Evolutionary conservation across 495 filamentous ascomycete species (phyloP).

Genomic region (Aspergillus bertholletiae): DNA sequence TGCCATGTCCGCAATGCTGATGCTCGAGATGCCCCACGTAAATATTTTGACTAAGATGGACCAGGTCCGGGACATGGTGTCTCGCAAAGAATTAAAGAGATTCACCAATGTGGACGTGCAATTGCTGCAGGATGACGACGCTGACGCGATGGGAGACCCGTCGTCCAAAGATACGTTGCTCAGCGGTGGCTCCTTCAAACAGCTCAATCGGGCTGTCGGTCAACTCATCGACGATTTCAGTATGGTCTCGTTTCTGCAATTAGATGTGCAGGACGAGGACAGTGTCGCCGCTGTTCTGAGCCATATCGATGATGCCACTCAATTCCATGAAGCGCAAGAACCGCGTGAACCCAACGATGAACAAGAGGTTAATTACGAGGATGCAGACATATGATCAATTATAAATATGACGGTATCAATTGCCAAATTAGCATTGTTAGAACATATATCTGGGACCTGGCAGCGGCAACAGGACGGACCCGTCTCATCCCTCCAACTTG

Average conservation of each 20-base stretch:
- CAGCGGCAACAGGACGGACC: neutral
- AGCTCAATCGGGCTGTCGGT: conserved; percentile 80
- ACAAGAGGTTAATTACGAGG: conserved; percentile 63
- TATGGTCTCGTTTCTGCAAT: conserved; percentile 90
- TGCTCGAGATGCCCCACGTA: conserved; percentile 93
- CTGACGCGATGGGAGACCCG: conserved; percentile 47
- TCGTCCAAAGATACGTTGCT: conserved; percentile 62
- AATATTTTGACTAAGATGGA: conserved; percentile 98
- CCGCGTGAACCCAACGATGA: conserved; percentile 81
- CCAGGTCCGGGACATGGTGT: conserved; percentile 78
- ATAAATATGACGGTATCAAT: neutral
- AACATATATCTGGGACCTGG: neutral
- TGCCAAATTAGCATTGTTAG: neutral
- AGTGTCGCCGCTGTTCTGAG: conserved; percentile 88
- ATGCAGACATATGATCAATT: conserved; percentile 33
- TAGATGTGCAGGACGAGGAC: conserved; percentile 90
- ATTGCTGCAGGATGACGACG: conserved; percentile 66
- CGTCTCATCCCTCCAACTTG: neutral
- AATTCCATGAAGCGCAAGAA: conserved; percentile 95
- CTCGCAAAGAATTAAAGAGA: conserved; percentile 76
- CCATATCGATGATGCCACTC: conserved; percentile 95
- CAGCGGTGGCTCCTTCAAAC: conserved; percentile 72
- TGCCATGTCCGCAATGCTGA: conserved; percentile 97
- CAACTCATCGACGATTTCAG: conserved; percentile 92
- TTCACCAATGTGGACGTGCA: conserved; percentile 81